phyloP scores from a whole-genome alignment of 2,329 filamentous ascomycete species.

The Orbilia brochopaga region DNA sequence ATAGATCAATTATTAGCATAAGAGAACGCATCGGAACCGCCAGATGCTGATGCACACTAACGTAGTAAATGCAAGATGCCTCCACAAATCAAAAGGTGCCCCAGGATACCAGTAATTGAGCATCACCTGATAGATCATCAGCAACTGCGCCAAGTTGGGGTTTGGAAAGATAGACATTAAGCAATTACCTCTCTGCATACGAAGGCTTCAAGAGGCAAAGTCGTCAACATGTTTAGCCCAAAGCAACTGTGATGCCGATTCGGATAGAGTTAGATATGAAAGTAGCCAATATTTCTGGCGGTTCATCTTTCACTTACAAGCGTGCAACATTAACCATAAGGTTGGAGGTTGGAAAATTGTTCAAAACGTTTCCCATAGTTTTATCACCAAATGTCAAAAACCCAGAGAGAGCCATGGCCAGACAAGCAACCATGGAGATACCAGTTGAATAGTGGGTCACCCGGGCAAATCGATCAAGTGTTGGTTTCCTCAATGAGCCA shows the following conservation, averaged over 20 bases:
- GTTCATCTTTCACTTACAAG: constrained; percentile 62
- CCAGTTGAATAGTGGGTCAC: constrained; percentile 94
- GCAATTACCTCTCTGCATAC: constrained; percentile 76
- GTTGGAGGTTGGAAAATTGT: constrained; percentile 93
- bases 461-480: constrained; percentile 88
- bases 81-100: constrained; percentile 78
- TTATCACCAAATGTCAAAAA: constrained; percentile 92
- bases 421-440: constrained; percentile 88
- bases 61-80: constrained; percentile 86
- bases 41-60: constrained; percentile 28
- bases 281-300: not conserved
- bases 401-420: constrained; percentile 83
- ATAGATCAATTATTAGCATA: not conserved
- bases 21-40: not conserved
- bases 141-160: constrained; percentile 67
- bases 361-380: constrained; percentile 93
- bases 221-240: constrained; percentile 98
- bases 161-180: constrained; percentile 77
- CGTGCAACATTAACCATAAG: constrained; percentile 92
- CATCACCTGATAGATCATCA: constrained; percentile 49
- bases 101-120: constrained; percentile 65
- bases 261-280: not conserved
- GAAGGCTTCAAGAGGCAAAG: constrained; percentile 92
- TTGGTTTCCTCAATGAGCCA: constrained; percentile 89
- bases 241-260: constrained; percentile 67